These are phyloP conservation scores for Sphaerulina populicola DNA, from an alignment of 2,329 filamentous ascomycete species.

Conservation along the genomic window DNA sequence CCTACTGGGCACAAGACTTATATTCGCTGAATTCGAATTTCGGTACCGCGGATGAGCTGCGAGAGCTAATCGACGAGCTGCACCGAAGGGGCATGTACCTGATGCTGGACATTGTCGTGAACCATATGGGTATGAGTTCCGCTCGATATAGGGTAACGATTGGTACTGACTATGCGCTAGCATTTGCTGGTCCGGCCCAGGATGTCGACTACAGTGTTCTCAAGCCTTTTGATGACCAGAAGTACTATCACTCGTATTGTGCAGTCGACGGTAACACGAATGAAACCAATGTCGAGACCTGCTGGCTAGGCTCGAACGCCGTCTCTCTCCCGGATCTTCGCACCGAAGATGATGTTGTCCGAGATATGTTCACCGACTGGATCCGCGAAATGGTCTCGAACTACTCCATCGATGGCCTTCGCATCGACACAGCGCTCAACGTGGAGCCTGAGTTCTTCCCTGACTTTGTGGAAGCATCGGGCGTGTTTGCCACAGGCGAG, in stretches of 20 bases:
- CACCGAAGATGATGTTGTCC: constrained; percentile 38
- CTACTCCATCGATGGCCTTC: constrained; percentile 38
- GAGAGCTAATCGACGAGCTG: constrained; percentile 47
- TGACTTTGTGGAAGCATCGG: constrained; percentile 31
- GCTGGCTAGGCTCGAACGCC: constrained; percentile 46
- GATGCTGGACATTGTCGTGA: constrained; percentile 54
- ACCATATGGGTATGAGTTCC: constrained; percentile 39
- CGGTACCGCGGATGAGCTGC: constrained; percentile 53
- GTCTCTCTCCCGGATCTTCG: constrained; percentile 43
- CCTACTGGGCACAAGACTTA: constrained; percentile 48
- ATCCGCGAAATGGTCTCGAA: constrained; percentile 36
- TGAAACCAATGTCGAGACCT: constrained; percentile 35
- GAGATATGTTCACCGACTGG: constrained; percentile 38
- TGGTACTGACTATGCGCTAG: constrained; percentile 3
- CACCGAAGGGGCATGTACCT: constrained; percentile 51
- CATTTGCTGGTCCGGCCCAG: constrained; percentile 41
- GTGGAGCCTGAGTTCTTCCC: constrained; percentile 34
- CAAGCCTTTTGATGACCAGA: constrained; percentile 47
- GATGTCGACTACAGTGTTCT: constrained; percentile 48
- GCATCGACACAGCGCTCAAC: constrained; percentile 35
- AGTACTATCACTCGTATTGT: constrained; percentile 56
- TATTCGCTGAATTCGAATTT: constrained; percentile 51
- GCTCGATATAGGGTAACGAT: background rate
- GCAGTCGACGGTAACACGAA: constrained; percentile 46
- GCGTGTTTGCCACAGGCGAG: constrained; percentile 35